These are phyloP conservation scores for Hymenoscyphus infarciens DNA, from an alignment of 2,329 filamentous ascomycete species.

Conservation along the genomic window DNA sequence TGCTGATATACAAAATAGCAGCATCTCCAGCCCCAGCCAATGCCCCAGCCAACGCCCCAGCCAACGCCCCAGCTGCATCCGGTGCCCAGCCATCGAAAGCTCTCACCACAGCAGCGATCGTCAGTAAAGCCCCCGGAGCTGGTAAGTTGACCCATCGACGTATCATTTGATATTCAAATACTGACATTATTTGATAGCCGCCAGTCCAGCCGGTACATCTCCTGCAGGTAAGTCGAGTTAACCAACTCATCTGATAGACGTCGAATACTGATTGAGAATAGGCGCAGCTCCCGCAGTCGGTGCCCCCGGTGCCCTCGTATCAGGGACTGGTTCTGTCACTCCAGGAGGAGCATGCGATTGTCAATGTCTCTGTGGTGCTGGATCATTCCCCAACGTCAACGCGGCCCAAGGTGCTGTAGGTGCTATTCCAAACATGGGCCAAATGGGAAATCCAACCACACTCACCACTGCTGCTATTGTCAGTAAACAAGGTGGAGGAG, in stretches of 20 bases:
- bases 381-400: constrained; percentile 19
- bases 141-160: too few species aligned
- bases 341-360: constrained; percentile 25
- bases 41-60: constrained; percentile 6
- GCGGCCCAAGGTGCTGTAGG: constrained; percentile 6
- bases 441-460: constrained; percentile 2
- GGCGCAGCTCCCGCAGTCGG: constrained; percentile 15
- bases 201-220: neutral
- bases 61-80: neutral
- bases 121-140: neutral
- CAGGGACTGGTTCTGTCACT: constrained; percentile 18
- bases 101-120: constrained; percentile 13
- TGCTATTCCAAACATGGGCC: neutral
- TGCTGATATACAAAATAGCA: neutral
- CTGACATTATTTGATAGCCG: too few species aligned
- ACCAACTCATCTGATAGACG: neutral
- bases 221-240: constrained; percentile 6
- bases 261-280: neutral
- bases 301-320: constrained; percentile 20
- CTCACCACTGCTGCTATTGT: constrained; percentile 16
- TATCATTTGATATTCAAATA: too few species aligned
- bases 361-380: constrained; percentile 22
- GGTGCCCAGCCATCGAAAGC: constrained; percentile 1
- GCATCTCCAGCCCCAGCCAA: constrained; percentile 8
- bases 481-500: neutral